Percentiles rank a stretch among this genome's conserved stretches.
These are phyloP conservation scores for Immersiporthe knoxdaviesiana DNA, from an alignment of 2,329 filamentous ascomycete species.

Conservation along the genomic window DNA sequence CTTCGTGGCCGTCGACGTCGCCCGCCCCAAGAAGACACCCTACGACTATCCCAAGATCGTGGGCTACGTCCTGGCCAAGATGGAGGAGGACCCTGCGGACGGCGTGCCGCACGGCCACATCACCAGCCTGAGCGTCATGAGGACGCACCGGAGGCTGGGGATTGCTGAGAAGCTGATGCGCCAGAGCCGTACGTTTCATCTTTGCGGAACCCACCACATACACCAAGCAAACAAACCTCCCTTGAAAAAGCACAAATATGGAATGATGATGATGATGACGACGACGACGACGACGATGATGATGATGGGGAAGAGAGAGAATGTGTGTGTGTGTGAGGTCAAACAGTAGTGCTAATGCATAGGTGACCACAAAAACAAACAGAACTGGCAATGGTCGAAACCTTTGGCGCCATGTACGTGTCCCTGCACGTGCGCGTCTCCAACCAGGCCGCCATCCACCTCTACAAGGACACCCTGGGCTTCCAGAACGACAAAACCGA, in stretches of 20 bases:
- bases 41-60: constrained; percentile 97
- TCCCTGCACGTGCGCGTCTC: constrained; percentile 94
- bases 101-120: constrained; percentile 95
- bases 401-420: constrained; percentile 88
- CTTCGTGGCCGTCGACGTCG: constrained; percentile 93
- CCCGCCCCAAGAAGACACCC: constrained; percentile 73
- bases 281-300: no score
- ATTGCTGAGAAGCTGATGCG: constrained; percentile 98
- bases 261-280: no score
- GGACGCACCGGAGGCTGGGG: constrained; percentile 86
- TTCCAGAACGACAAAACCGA: constrained; percentile 89
- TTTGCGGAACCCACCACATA: no score
- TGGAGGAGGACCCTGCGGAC: constrained; percentile 96
- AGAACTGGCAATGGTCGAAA: constrained; percentile 97
- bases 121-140: constrained; percentile 92
- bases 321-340: no score
- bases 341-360: neutral
- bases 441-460: constrained; percentile 85
- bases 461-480: constrained; percentile 90
- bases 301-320: no score
- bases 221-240: no score
- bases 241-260: no score
- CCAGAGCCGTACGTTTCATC: constrained; percentile 76
- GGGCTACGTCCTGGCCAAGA: constrained; percentile 98
- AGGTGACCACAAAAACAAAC: constrained; percentile 8